These are phyloP conservation scores for Capsicum rhomboideum DNA, from an alignment of 257 asterid species.

Conservation along the genomic window DNA sequence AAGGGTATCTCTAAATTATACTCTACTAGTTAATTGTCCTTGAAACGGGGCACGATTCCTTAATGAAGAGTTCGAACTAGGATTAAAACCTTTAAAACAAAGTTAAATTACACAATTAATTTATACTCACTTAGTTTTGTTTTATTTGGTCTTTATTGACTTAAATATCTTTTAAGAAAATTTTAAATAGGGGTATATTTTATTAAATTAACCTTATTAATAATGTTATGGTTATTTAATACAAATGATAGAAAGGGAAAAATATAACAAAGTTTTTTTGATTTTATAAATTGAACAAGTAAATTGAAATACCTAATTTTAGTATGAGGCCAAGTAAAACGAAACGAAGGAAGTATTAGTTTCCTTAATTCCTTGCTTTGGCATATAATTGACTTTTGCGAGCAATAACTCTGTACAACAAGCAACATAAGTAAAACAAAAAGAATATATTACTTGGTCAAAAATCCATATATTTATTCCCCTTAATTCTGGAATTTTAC, in stretches of 20 bases:
- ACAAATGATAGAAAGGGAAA: too few relatives aligned
- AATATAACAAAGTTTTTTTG: too few relatives aligned
- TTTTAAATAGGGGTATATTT: too few relatives aligned
- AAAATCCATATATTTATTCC: background rate
- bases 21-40: background rate
- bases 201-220: too few relatives aligned
- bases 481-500: too few relatives aligned
- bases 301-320: too few relatives aligned
- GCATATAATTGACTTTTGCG: background rate
- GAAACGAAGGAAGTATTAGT: too few relatives aligned
- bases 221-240: too few relatives aligned
- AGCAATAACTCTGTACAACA: background rate
- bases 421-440: background rate
- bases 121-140: background rate
- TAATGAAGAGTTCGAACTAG: background rate
- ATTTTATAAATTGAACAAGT: too few relatives aligned
- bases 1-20: background rate
- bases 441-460: background rate
- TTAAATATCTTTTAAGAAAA: too few relatives aligned
- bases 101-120: background rate
- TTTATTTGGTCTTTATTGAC: too few relatives aligned
- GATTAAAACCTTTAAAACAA: background rate
- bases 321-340: too few relatives aligned
- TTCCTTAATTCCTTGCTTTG: background rate
- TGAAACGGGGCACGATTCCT: background rate